Evolutionary conservation across 2,329 filamentous ascomycete species (phyloP), one percentile per base, ranked within the genome.

Genomic region (Nigrospora sphaerica): DNA sequence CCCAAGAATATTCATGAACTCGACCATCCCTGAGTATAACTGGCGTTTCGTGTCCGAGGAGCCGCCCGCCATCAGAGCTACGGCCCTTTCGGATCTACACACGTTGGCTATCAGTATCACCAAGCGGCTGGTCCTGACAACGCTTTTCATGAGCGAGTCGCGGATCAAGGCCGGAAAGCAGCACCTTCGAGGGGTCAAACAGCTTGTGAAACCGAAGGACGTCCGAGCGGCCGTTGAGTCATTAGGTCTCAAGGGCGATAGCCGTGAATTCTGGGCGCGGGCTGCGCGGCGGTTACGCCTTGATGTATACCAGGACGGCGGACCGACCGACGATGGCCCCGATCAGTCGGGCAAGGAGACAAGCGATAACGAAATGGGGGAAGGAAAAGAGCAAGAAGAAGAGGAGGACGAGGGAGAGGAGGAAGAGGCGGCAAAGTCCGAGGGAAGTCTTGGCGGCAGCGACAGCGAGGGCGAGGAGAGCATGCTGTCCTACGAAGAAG

Each of bases 41-140:
- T 95, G 87, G 88, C 70, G 68, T 32, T 72, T 70, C 35, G 56
- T 86, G 9, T 73, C 75, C 17, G 73, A 76, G n/a, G 73, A 78
- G 46, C 70, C 70, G 3, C 90, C 90, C 0, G 80, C 85, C 0
- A 78, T 95, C 18, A 82, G 85, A 54, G 78, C 82, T 7, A 90
- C 87, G 2, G 82, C 86, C 0, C 74, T 95, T n/a, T 74, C 79
- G 6, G 88, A 93, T 54, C 84, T 95, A 39, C 75, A 90, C 57
- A 77, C 78, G 10, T 64, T 95, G 2, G 71, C 77, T 0, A 62
- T 86, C 1, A 85, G 78, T 45, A 54, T 93, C 13, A 91, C 86
- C 0, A 80, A 78, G 48, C 76, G 86, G 12, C 66, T 95, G 1
- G 71, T 93, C 2, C 79, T 86, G 40, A 79, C 85, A 0, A 71